Evolutionary conservation across 129 eudicot genomes (phyloP).

Genomic region (Scalesia atractyloides): DNA sequence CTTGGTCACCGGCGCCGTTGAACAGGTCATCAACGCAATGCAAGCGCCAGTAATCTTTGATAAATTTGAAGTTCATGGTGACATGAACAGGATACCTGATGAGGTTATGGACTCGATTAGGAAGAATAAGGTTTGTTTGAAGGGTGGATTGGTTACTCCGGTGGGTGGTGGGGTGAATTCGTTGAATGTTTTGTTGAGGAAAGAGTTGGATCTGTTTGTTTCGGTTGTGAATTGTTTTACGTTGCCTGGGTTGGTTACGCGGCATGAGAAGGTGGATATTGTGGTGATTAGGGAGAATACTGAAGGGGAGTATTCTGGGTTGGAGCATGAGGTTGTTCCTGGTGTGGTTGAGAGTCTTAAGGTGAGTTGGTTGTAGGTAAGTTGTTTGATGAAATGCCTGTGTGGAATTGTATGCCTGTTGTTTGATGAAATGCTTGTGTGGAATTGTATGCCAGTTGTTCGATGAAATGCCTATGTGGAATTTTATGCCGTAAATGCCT

Average conservation of each 20-base stretch:
- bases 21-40: slow-evolving; percentile 72
- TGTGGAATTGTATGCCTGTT: neutral
- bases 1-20: slow-evolving; percentile 69
- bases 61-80: slow-evolving; percentile 61
- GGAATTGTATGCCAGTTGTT: neutral
- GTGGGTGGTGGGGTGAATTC: slow-evolving; percentile 75
- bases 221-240: slow-evolving; percentile 71
- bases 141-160: slow-evolving; percentile 61
- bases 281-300: slow-evolving; percentile 89
- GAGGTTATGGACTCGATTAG: slow-evolving; percentile 56
- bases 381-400: slow-evolving; percentile 23
- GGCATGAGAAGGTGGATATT: slow-evolving; percentile 75
- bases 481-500: neutral
- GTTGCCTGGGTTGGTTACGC: slow-evolving; percentile 63
- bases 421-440: no score
- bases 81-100: slow-evolving; percentile 57
- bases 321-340: slow-evolving; percentile 84
- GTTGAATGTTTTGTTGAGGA: slow-evolving; percentile 54
- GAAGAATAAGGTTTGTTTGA: slow-evolving; percentile 69
- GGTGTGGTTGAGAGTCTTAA: slow-evolving; percentile 85
- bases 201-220: slow-evolving; percentile 58
- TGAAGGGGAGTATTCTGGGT: slow-evolving; percentile 81
- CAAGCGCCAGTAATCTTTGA: slow-evolving; percentile 73
- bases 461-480: slow-evolving; percentile 10
- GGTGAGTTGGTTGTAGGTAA: slow-evolving; percentile 35